phyloP scores from a whole-genome alignment of 805 yeast species.

The Candida morakotiae region DNA sequence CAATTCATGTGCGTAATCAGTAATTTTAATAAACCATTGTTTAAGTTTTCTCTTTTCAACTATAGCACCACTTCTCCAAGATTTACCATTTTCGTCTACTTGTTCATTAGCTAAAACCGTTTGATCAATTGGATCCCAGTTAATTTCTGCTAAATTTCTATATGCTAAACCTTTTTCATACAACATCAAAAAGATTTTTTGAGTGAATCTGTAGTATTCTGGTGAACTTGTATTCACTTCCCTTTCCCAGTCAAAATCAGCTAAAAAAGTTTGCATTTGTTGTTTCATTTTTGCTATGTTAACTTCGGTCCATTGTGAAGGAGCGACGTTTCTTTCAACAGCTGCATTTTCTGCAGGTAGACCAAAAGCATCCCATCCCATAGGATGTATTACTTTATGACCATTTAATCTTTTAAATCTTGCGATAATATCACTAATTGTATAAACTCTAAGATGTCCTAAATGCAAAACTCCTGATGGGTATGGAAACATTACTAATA shows the following conservation, averaged over 20 bases:
- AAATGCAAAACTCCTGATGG: conserved; percentile 92
- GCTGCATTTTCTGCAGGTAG: conserved; percentile 99
- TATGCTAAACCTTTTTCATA: conserved; percentile 80
- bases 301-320: conserved; percentile 74
- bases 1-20: conserved; percentile 70
- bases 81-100: conserved; percentile 83
- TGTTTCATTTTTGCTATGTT: conserved; percentile 84
- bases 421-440: conserved; percentile 81
- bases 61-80: conserved; percentile 96
- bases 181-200: conserved; percentile 71
- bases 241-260: conserved; percentile 90
- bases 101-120: conserved; percentile 96
- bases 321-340: conserved; percentile 73
- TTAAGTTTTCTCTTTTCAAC: conserved; percentile 79
- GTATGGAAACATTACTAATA: conserved; percentile 90
- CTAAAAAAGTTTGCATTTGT: conserved; percentile 75
- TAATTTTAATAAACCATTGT: conserved; percentile 94
- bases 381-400: conserved; percentile 80
- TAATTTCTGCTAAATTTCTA: conserved; percentile 80
- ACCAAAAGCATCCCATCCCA: conserved; percentile 99
- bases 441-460: conserved; percentile 92
- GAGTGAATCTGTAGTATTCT: conserved; percentile 91
- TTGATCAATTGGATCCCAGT: conserved; percentile 96
- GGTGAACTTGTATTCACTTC: conserved; percentile 85
- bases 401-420: conserved; percentile 78